phyloP scores from a whole-genome alignment of 169 alveolate species.

The Sarcocystis neurona region DNA sequence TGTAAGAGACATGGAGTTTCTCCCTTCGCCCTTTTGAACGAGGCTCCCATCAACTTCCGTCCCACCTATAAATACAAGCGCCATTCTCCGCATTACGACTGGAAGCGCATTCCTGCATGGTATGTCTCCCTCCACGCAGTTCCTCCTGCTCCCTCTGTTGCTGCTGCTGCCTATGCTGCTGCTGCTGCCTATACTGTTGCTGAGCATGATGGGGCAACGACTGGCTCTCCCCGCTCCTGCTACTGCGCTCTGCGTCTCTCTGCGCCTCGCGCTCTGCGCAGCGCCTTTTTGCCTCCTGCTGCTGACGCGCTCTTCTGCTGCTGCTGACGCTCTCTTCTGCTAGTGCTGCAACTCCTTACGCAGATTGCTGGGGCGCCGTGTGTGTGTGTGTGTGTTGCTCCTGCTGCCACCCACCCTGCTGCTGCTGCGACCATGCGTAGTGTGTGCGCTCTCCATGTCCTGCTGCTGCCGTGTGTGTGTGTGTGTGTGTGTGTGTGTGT shows the following conservation, averaged over 20 bases:
- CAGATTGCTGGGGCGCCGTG: too few species aligned
- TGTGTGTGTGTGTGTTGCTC: too few species aligned
- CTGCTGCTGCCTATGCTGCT: neutral
- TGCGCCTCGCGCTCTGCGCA: neutral
- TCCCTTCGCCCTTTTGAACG: conserved; percentile 36
- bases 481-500: neutral
- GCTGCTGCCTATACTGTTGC: neutral
- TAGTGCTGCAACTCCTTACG: too few species aligned
- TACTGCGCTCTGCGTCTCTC: neutral
- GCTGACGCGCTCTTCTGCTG: too few species aligned
- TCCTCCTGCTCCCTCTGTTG: neutral
- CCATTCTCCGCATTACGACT: conserved; percentile 27
- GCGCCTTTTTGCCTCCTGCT: neutral
- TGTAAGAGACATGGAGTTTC: conserved; percentile 31
- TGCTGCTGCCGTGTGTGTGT: neutral
- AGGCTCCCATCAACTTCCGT: conserved; percentile 46
- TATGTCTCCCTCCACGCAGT: neutral
- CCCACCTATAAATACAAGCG: conserved; percentile 61
- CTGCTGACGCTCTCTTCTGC: too few species aligned
- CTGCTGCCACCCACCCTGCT: too few species aligned
- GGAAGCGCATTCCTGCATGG: conserved; percentile 59
- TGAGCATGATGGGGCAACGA: neutral
- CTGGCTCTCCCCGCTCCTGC: neutral
- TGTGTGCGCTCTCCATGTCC: neutral
- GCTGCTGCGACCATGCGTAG: neutral